These are phyloP conservation scores for Filosporella fistucella DNA, from an alignment of 495 filamentous ascomycete genomes.

Conservation along the genomic window DNA sequence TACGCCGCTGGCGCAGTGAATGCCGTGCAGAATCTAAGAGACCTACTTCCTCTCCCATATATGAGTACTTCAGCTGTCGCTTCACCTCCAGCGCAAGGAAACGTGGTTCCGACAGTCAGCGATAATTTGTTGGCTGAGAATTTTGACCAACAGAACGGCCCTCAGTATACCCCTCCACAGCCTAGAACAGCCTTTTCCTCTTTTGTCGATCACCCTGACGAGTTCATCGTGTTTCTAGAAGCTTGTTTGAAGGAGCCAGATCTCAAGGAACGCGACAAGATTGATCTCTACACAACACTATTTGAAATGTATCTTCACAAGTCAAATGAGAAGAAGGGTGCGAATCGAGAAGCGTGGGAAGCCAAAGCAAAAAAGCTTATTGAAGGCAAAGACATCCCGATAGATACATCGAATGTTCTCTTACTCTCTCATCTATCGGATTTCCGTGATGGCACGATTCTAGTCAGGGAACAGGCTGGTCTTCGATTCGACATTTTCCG, in stretches of 20 bases:
- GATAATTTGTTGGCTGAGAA: constrained; percentile 33
- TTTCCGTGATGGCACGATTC: constrained; percentile 84
- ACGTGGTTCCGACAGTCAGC: constrained; percentile 30
- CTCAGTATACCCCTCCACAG: constrained; percentile 64
- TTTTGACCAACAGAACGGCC: constrained; percentile 26
- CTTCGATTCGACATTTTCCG: constrained; percentile 93
- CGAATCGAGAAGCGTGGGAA: constrained; percentile 79
- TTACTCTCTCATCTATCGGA: constrained; percentile 87
- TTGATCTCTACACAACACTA: constrained; percentile 88
- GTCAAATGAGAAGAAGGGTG: constrained; percentile 66
- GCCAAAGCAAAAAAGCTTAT: constrained; percentile 79
- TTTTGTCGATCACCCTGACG: constrained; percentile 87
- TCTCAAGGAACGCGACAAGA: constrained; percentile 62
- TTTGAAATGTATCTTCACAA: constrained; percentile 98
- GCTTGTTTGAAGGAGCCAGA: constrained; percentile 66
- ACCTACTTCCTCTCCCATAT: constrained; percentile 80
- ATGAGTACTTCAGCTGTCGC: constrained; percentile 58
- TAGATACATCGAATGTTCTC: constrained; percentile 91
- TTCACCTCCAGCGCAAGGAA: constrained; percentile 35
- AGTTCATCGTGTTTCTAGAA: constrained; percentile 90
- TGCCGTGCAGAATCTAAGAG: constrained; percentile 77
- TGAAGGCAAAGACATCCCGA: constrained; percentile 73
- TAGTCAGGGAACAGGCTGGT: constrained; percentile 91
- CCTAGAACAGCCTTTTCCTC: constrained; percentile 92
- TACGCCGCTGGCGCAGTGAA: constrained; percentile 57